Evolutionary conservation across 352 stramenopile species (phyloP), one percentile per base, ranked within the genome.

Genomic region (Pythium phragmiticola): DNA sequence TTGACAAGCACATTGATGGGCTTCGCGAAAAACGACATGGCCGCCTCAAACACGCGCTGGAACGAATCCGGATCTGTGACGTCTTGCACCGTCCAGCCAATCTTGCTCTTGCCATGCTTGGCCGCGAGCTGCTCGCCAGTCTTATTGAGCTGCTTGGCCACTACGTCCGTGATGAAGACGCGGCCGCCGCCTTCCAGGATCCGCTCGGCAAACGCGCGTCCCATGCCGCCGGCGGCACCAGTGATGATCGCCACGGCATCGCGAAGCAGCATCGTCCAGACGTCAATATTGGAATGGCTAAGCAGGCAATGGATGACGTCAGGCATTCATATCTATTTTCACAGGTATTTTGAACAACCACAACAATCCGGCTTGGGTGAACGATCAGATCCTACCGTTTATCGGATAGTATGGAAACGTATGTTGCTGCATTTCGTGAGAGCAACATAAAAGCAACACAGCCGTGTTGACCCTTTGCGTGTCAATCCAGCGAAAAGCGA

Each of bases 1-100:
- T 93, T 93, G 2, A 84, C 84, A 28, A 93, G 74, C 43, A 91
- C 45, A 63, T 93, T 93, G 4, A 90, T 71, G 0, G 72, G 74
- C 19, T 49, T 47, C n/a, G 74, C 71, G 52, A 93, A 92, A 62
- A 82, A 85, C 60, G 74, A 72, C 59, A 41, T 66, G 55, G 80
- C 84, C 47, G 77, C 76, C n/a, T 78, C 77, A 48, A 90, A 93
- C 12, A 68, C 75, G 5, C 66, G 74, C 34, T 75, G 60, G 70
- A 91, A 93, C 55, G 73, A 83, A 51, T 76, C 70, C 33, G 74
- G 63, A 50, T 91, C 82, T 37, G 73, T 77, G 51, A 93, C 78
- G 59, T 92, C 75, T 70, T 93, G 84, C 42, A 70, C 69, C 45
- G 74, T 69, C 77, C 77, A 92, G 46, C 63, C 76, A 45, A 92